phyloP scores from a whole-genome alignment of 2,329 filamentous ascomycete species.

The Coniochaeta prunicola region DNA sequence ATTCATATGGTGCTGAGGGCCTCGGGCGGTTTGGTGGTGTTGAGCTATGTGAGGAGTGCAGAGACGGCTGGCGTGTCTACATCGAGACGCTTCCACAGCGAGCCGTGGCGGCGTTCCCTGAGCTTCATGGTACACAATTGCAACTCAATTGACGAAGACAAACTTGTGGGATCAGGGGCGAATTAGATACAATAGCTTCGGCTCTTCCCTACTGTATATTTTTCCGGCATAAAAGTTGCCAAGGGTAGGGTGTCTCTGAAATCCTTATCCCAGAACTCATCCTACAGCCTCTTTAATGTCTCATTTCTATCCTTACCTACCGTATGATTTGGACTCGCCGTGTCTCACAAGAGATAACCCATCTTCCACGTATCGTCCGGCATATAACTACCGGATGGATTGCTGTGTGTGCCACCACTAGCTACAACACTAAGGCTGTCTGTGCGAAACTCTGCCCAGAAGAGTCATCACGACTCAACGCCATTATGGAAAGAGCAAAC shows the following conservation, averaged over 20 bases:
- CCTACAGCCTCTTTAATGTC: constrained; percentile 3
- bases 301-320: background rate
- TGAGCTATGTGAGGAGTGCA: constrained; percentile 6
- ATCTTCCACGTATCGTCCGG: constrained; percentile 4
- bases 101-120: background rate
- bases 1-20: constrained; percentile 6
- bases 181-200: background rate
- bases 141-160: background rate
- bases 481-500: too few species aligned
- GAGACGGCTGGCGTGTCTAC: constrained; percentile 1
- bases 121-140: background rate
- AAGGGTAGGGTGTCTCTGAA: constrained; percentile 2
- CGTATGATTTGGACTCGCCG: background rate
- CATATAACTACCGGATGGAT: constrained; percentile 10
- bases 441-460: too few species aligned
- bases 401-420: constrained; percentile 13
- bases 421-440: too few species aligned
- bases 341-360: constrained; percentile 18
- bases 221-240: background rate
- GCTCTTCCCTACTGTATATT: background rate
- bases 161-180: background rate
- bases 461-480: too few species aligned
- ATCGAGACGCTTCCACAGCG: background rate
- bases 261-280: constrained; percentile 6
- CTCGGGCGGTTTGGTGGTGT: constrained; percentile 8